Percentiles rank a stretch among this genome's conserved stretches.
phyloP scores from a whole-genome alignment of 2,329 filamentous ascomycete genomes.

The Tolypocladium amazonense region DNA sequence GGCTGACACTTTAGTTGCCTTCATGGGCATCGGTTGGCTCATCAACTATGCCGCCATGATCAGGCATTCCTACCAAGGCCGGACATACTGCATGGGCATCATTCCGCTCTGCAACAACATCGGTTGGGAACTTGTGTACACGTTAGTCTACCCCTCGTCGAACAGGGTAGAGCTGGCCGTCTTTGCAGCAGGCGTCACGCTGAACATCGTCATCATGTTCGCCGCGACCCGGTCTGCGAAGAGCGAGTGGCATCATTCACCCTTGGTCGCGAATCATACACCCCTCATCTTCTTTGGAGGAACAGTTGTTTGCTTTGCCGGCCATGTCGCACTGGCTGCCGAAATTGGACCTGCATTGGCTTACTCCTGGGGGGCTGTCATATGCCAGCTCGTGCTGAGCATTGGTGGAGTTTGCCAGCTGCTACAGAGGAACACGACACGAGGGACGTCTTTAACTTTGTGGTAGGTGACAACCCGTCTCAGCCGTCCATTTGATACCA shows the following conservation, averaged over 20 bases:
- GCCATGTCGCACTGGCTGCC: constrained; percentile 7
- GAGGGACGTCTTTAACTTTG: constrained; percentile 4
- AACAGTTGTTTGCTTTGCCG: constrained; percentile 4
- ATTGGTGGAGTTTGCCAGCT: constrained; percentile 6
- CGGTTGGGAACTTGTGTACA: constrained; percentile 7
- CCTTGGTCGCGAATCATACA: constrained; percentile 4
- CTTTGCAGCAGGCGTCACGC: constrained; percentile 3
- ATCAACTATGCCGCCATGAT: constrained; percentile 7
- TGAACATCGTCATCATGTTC: constrained; percentile 7
- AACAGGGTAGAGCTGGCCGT: constrained; percentile 6
- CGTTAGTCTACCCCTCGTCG: constrained; percentile 4
- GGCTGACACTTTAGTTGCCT: constrained; percentile 4
- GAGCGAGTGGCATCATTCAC: constrained; percentile 6
- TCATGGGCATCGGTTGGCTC: constrained; percentile 7
- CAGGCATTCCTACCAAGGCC: constrained; percentile 3
- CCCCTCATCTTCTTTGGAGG: constrained; percentile 3
- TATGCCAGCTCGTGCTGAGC: constrained; percentile 6
- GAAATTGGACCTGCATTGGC: constrained; percentile 7
- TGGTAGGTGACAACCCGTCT: constrained; percentile 2
- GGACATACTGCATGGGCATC: constrained; percentile 7
- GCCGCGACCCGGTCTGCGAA: constrained; percentile 3
- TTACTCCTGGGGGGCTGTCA: constrained; percentile 8
- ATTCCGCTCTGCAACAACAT: constrained; percentile 8
- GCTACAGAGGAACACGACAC: constrained; percentile 6
- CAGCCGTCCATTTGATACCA: not conserved